Conservation (phyloP, 2,329 filamentous ascomycete genomes). For the Akanthomyces dipterigenus region DNA sequence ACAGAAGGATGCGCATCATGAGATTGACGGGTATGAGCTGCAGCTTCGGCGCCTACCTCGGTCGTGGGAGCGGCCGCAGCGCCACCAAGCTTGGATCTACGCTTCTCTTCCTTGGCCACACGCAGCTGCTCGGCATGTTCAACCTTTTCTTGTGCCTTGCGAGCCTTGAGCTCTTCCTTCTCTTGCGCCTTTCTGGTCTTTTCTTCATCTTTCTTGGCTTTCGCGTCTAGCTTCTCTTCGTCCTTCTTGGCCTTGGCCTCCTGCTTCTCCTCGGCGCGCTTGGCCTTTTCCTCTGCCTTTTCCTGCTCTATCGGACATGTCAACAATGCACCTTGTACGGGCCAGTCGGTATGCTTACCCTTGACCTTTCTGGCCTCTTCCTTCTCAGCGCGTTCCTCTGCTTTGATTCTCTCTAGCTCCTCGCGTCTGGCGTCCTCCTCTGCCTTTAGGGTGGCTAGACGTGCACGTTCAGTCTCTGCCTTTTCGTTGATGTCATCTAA, state of each 20-base stretch:
- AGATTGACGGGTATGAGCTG: neutral
- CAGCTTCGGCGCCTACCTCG: conserved; percentile 2
- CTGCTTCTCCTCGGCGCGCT: conserved; percentile 33
- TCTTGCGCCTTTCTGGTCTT: conserved; percentile 22
- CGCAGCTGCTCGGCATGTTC: conserved; percentile 48
- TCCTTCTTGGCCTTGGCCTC: conserved; percentile 9
- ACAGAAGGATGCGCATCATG: conserved; percentile 13
- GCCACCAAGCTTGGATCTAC: conserved; percentile 30
- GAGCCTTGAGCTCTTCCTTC: conserved; percentile 29
- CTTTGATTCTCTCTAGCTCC: conserved; percentile 39
- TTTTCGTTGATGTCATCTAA: conserved; percentile 78
- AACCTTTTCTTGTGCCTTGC: conserved; percentile 46
- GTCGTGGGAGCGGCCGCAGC: conserved; percentile 14
- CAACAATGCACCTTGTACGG: neutral
- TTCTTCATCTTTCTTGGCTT: conserved; percentile 29
- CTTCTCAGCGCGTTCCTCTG: conserved; percentile 45
- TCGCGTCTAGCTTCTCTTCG: conserved; percentile 29
- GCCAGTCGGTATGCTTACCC: conserved; percentile 39
- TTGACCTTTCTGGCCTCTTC: conserved; percentile 49
- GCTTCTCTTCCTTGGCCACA: conserved; percentile 44
- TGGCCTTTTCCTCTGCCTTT: conserved; percentile 23
- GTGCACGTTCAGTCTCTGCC: conserved; percentile 64
- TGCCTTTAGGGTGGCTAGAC: conserved; percentile 58
- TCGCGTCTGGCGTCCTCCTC: conserved; percentile 52
- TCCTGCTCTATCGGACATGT: conserved; percentile 33